phyloP scores from a whole-genome alignment of 2,329 filamentous ascomycete species.

The Capronia americana region DNA sequence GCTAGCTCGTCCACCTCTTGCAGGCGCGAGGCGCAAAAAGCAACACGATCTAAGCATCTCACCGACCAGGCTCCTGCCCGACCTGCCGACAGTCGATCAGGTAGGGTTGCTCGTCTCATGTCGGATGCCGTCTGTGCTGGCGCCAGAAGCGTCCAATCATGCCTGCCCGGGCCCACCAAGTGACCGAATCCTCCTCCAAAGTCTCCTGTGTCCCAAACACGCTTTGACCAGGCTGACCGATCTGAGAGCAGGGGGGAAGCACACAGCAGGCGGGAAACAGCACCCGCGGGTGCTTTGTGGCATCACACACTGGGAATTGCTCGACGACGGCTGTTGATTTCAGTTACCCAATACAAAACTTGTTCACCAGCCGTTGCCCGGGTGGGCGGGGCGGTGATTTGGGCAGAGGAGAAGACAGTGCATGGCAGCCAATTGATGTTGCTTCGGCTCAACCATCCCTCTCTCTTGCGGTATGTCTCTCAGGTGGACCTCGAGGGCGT shows the following conservation, averaged over 20 bases:
- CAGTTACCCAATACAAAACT: slow-evolving; percentile 14
- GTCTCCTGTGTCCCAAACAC: not conserved
- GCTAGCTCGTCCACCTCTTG: slow-evolving; percentile 27
- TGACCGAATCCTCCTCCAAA: slow-evolving; percentile 3
- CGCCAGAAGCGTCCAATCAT: slow-evolving; percentile 31
- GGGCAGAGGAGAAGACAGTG: slow-evolving; percentile 11
- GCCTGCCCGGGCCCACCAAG: slow-evolving; percentile 12
- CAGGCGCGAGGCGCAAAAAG: slow-evolving; percentile 35
- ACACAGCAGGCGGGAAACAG: slow-evolving; percentile 26
- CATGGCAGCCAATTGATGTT: slow-evolving; percentile 21
- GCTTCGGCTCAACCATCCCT: slow-evolving; percentile 24
- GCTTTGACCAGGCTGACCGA: slow-evolving; percentile 11
- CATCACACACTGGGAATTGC: slow-evolving; percentile 21
- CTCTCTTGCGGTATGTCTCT: slow-evolving; percentile 7
- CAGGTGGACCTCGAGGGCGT: not conserved
- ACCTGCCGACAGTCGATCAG: slow-evolving; percentile 33
- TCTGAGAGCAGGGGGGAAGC: not conserved
- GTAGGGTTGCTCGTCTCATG: slow-evolving; percentile 30
- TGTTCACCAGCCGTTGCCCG: slow-evolving; percentile 13
- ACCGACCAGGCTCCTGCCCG: slow-evolving; percentile 30
- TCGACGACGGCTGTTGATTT: slow-evolving; percentile 2
- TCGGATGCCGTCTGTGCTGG: slow-evolving; percentile 33
- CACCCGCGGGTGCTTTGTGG: not conserved
- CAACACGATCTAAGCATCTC: slow-evolving; percentile 33
- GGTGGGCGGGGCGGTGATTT: slow-evolving; percentile 18